Conservation (phyloP, 106 monocot species). For the Triglochin maritima region DNA sequence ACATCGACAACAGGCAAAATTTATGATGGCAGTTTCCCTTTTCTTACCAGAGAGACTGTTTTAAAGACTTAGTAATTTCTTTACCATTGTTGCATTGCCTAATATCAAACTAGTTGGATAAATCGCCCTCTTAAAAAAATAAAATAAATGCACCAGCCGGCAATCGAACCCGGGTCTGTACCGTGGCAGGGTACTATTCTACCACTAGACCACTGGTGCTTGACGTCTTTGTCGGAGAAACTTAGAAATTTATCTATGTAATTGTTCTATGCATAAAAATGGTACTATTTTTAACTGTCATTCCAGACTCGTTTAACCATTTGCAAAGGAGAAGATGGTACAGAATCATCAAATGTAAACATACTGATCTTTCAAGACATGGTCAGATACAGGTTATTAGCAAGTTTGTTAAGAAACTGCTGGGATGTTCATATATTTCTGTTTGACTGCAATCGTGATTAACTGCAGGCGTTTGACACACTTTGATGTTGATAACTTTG, state of each 20-base stretch:
- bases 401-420: not conserved
- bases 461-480: constrained; percentile 70
- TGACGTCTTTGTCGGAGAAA: not conserved
- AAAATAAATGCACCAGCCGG: constrained; percentile 60
- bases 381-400: constrained; percentile 97
- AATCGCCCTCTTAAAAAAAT: too few relatives aligned
- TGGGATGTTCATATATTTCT: not conserved
- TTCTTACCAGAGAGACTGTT: too few relatives aligned
- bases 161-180: constrained; percentile 99
- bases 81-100: too few relatives aligned
- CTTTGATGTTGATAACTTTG: constrained; percentile 78
- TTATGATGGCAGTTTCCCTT: too few relatives aligned
- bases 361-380: constrained; percentile 95
- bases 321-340: constrained; percentile 89
- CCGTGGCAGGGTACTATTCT: constrained; percentile 87
- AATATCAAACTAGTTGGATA: too few relatives aligned
- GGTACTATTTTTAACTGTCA: too few relatives aligned
- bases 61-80: too few relatives aligned
- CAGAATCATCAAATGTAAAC: constrained; percentile 92
- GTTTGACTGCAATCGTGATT: constrained; percentile 1
- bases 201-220: constrained; percentile 61
- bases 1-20: too few relatives aligned
- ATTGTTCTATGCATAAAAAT: too few relatives aligned
- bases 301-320: constrained; percentile 77
- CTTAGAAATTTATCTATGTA: too few relatives aligned